phyloP scores from a whole-genome alignment of 169 alveolate genomes.

The Cryptosporidium sp. region DNA sequence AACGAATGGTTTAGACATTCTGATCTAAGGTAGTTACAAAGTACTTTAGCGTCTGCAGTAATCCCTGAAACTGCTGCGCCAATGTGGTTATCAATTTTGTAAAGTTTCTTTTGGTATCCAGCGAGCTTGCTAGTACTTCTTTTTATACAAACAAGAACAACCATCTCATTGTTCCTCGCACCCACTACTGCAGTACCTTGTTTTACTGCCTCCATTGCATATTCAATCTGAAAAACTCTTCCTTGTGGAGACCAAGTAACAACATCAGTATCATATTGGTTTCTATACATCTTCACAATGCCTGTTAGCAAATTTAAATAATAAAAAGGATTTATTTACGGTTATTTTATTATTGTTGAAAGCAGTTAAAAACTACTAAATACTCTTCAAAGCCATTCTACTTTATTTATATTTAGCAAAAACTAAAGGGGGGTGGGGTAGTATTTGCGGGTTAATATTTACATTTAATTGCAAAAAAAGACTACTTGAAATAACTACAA shows the following conservation, averaged over 20 bases:
- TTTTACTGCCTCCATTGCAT: conserved; percentile 97
- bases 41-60: conserved; percentile 97
- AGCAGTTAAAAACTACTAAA: no score
- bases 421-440: neutral
- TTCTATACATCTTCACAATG: conserved; percentile 87
- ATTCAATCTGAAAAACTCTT: conserved; percentile 94
- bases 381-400: no score
- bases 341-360: no score
- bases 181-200: conserved; percentile 89
- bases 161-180: conserved; percentile 42
- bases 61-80: conserved; percentile 98
- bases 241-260: conserved; percentile 95
- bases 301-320: neutral
- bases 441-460: neutral
- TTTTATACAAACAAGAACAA: conserved; percentile 55
- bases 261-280: conserved; percentile 94
- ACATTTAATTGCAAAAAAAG: no score
- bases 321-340: neutral
- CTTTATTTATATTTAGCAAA: no score
- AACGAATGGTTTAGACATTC: conserved; percentile 95
- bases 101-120: conserved; percentile 93
- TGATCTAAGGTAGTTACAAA: conserved; percentile 90
- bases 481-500: no score
- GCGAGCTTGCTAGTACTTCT: conserved; percentile 93
- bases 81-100: conserved; percentile 94